A percentile compares a stretch with the other conserved stretches of the same genome.
Evolutionary conservation across 2,329 filamentous ascomycete species (phyloP).

Genomic region (Fusarium sp.): DNA sequence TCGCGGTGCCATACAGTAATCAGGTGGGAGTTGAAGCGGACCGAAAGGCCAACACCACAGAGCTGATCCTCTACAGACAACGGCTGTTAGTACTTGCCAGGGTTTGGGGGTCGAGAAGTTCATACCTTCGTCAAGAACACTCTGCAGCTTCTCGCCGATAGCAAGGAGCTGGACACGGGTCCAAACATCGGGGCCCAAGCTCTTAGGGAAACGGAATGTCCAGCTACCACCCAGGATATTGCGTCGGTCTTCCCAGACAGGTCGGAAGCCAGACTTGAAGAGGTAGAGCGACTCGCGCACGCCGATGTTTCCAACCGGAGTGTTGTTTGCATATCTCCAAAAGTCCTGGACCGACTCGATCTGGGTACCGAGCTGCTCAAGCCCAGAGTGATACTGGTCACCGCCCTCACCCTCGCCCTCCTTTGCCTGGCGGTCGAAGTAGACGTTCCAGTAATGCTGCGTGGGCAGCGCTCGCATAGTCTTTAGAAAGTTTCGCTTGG

Average conservation of each 20-base stretch:
- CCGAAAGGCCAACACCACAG: constrained; percentile 87
- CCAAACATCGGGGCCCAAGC: constrained; percentile 78
- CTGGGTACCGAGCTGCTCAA: constrained; percentile 71
- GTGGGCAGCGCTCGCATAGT: constrained; percentile 77
- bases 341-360: constrained; percentile 88
- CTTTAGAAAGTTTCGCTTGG: constrained; percentile 85
- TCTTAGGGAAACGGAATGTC: constrained; percentile 91
- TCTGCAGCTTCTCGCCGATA: constrained; percentile 83
- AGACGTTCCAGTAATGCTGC: constrained; percentile 83
- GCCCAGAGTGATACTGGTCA: constrained; percentile 62
- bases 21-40: constrained; percentile 88
- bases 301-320: constrained; percentile 78
- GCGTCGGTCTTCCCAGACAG: constrained; percentile 86
- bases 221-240: constrained; percentile 89
- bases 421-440: constrained; percentile 67
- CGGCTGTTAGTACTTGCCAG: constrained; percentile 19
- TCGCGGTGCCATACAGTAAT: constrained; percentile 96
- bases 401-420: constrained; percentile 51
- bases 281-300: constrained; percentile 82
- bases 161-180: constrained; percentile 83
- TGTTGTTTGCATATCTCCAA: constrained; percentile 86
- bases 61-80: constrained; percentile 77
- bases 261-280: constrained; percentile 81
- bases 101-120: not conserved
- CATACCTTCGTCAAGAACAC: constrained; percentile 76